Evolutionary conservation across 495 filamentous ascomycete species (phyloP).

Genomic region (Tirmania nivea): DNA sequence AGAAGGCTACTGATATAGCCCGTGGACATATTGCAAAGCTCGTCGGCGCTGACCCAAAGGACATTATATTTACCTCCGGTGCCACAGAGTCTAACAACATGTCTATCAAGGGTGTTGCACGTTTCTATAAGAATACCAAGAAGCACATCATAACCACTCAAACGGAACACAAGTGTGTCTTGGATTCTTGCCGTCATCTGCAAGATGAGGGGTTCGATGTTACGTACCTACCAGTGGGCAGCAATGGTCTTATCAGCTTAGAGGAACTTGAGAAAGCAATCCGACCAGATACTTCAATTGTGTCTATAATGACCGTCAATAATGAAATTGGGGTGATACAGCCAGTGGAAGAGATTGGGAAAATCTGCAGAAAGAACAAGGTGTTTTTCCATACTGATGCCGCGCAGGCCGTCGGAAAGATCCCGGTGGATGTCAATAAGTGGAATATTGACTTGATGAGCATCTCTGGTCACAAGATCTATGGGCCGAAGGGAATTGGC

Average conservation of each 20-base stretch:
- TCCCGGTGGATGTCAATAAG: slow-evolving; percentile 85
- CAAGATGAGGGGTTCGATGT: slow-evolving; percentile 93
- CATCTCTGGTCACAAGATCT: slow-evolving; percentile 97
- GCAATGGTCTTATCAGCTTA: slow-evolving; percentile 63
- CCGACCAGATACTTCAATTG: slow-evolving; percentile 69
- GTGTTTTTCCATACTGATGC: slow-evolving; percentile 98
- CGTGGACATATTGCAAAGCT: slow-evolving; percentile 61
- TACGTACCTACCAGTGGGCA: slow-evolving; percentile 80
- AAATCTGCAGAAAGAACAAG: slow-evolving; percentile 74
- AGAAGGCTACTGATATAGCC: slow-evolving; percentile 75
- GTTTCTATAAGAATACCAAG: slow-evolving; percentile 94
- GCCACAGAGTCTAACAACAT: slow-evolving; percentile 99
- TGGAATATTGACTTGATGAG: slow-evolving; percentile 97
- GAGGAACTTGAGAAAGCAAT: slow-evolving; percentile 76
- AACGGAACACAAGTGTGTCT: slow-evolving; percentile 96
- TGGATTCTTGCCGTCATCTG: slow-evolving; percentile 88
- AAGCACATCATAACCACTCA: slow-evolving; percentile 94
- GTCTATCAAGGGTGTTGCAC: slow-evolving; percentile 92
- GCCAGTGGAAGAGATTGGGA: slow-evolving; percentile 80
- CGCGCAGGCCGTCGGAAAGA: slow-evolving; percentile 93
- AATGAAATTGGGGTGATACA: slow-evolving; percentile 98
- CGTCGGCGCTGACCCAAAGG: slow-evolving; percentile 86
- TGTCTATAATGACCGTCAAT: slow-evolving; percentile 97
- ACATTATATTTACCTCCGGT: slow-evolving; percentile 96
- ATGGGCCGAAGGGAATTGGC: slow-evolving; percentile 91